A percentile compares a stretch with the other conserved stretches of the same genome.
These are phyloP conservation scores for Cydonia oblonga DNA, from an alignment of 331 rosid species.

Conservation along the genomic window DNA sequence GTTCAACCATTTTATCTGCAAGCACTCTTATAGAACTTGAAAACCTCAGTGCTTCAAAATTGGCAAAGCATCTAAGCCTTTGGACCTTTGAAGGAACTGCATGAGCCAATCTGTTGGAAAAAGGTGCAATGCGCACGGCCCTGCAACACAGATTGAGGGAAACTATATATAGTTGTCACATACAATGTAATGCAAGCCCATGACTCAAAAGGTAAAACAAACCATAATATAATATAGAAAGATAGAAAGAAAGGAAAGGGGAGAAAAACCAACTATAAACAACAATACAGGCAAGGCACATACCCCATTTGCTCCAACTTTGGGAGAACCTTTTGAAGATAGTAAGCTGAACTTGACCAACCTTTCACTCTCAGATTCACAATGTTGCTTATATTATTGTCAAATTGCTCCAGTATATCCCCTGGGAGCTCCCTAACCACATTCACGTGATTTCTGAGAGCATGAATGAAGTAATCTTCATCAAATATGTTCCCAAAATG, in stretches of 20 bases:
- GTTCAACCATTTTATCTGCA: slow-evolving; percentile 80
- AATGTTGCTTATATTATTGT: slow-evolving; percentile 81
- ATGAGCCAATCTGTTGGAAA: slow-evolving; percentile 88
- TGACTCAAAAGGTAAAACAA: not conserved
- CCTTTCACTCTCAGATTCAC: slow-evolving; percentile 90
- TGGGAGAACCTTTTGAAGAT: slow-evolving; percentile 92
- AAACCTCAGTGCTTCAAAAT: slow-evolving; percentile 78
- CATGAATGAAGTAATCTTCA: slow-evolving; percentile 68
- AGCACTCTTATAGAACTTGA: slow-evolving; percentile 69
- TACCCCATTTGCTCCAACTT: slow-evolving; percentile 66
- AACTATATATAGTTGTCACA: slow-evolving; percentile 24
- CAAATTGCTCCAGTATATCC: slow-evolving; percentile 60
- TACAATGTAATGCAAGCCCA: not conserved
- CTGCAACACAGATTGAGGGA: slow-evolving; percentile 38
- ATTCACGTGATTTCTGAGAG: slow-evolving; percentile 57
- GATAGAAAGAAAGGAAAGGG: not conserved
- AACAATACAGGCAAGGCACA: not conserved
- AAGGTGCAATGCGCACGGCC: slow-evolving; percentile 94
- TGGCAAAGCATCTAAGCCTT: slow-evolving; percentile 72
- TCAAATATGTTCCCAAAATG: slow-evolving; percentile 76
- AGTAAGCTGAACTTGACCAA: slow-evolving; percentile 81
- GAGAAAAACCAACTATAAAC: not conserved
- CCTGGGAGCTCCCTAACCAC: slow-evolving; percentile 74
- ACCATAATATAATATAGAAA: not conserved
- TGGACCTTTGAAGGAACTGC: slow-evolving; percentile 72